Conservation (phyloP, 2,329 filamentous ascomycete species). For the Boeremia exigua region DNA sequence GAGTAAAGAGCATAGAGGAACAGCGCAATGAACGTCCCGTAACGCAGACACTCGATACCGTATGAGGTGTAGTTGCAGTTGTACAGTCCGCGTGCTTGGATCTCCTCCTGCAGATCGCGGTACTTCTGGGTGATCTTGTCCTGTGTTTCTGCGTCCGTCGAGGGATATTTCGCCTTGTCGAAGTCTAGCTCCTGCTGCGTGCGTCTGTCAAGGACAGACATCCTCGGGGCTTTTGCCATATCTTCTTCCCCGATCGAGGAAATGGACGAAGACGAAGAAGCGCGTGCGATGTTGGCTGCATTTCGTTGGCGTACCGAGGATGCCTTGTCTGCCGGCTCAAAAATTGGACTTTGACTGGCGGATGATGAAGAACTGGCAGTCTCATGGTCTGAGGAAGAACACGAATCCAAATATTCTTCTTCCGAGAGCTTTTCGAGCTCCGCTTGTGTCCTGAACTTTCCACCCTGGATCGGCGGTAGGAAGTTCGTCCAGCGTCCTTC, state of each 20-base stretch:
- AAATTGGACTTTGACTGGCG: conserved; percentile 62
- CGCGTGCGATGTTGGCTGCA: conserved; percentile 40
- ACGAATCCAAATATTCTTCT: conserved; percentile 32
- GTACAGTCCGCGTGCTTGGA: conserved; percentile 78
- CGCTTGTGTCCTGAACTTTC: conserved; percentile 68
- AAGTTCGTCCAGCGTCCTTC: conserved; percentile 88
- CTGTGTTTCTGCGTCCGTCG: conserved; percentile 76
- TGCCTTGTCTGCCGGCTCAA: conserved; percentile 58
- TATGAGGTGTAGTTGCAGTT: conserved; percentile 85
- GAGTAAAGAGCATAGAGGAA: conserved; percentile 59
- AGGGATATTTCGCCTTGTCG: conserved; percentile 81
- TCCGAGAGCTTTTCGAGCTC: conserved; percentile 47
- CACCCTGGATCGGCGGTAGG: conserved; percentile 88
- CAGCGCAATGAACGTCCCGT: conserved; percentile 68
- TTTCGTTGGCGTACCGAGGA: conserved; percentile 46
- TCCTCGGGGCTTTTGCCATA: conserved; percentile 45
- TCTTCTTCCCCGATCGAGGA: conserved; percentile 59
- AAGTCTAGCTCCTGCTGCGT: conserved; percentile 77
- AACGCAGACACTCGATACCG: conserved; percentile 74
- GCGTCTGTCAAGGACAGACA: conserved; percentile 72
- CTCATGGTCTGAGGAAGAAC: conserved; percentile 34
- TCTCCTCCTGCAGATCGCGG: conserved; percentile 73
- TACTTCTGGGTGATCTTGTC: conserved; percentile 80
- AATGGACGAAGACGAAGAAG: conserved; percentile 66
- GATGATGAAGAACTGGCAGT: conserved; percentile 55